phyloP scores from a whole-genome alignment of 257 asterid genomes.

The Salvia hispanica region DNA sequence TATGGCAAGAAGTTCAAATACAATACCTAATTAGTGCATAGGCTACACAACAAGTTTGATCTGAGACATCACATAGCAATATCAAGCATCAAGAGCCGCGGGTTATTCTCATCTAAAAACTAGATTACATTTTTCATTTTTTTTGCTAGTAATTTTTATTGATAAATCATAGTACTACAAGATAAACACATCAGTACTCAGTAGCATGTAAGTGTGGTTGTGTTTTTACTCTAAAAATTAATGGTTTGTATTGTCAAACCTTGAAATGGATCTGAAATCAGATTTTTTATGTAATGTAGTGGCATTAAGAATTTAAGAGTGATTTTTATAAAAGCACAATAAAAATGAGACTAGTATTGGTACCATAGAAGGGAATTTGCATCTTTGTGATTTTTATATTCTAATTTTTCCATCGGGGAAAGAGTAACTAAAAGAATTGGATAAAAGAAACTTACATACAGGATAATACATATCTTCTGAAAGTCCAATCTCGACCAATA shows the following conservation, averaged over 20 bases:
- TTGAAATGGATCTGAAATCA: constrained; percentile 3
- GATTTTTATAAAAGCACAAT: background rate
- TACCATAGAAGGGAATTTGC: constrained; percentile 10
- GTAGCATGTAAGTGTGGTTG: background rate
- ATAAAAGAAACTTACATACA: constrained; percentile 81
- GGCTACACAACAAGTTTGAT: constrained; percentile 10
- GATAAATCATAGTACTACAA: constrained; percentile 4
- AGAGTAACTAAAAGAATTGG: constrained; percentile 31
- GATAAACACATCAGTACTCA: background rate
- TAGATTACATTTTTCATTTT: background rate
- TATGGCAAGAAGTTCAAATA: constrained; percentile 25
- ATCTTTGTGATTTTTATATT: constrained; percentile 1
- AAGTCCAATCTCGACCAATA: constrained; percentile 66
- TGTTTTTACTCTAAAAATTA: constrained; percentile 15
- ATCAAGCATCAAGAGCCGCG: constrained; percentile 23
- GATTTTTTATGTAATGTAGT: background rate
- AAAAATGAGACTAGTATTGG: background rate
- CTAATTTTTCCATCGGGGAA: constrained; percentile 23
- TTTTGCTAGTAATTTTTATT: background rate
- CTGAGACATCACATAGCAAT: background rate
- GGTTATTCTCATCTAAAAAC: background rate
- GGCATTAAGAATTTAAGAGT: constrained; percentile 2
- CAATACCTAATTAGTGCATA: background rate
- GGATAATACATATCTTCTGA: constrained; percentile 85
- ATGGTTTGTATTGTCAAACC: constrained; percentile 9